Percentiles rank a stretch among this genome's conserved stretches.
Conservation (phyloP, 768 basidiomycete species). For the Harrya chromipes region DNA sequence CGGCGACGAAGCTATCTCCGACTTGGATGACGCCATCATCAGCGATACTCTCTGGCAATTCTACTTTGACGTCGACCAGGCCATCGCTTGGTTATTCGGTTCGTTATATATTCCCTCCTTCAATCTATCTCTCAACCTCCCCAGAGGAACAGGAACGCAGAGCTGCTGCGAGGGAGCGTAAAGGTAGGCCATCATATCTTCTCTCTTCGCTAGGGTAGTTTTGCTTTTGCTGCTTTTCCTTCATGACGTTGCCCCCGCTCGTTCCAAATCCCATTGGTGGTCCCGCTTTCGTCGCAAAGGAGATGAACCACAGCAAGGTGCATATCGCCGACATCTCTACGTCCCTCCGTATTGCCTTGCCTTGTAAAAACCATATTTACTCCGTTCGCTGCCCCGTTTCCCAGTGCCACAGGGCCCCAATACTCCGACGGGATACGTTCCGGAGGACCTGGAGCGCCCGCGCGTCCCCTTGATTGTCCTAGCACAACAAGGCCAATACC, state of each 20-base stretch:
- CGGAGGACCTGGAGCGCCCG: constrained; percentile 37
- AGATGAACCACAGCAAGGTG: constrained; percentile 54
- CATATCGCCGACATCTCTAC: constrained; percentile 35
- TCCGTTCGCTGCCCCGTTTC: constrained; percentile 15
- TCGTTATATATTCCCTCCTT: constrained; percentile 24
- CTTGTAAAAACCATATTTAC: constrained; percentile 18
- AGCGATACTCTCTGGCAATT: constrained; percentile 82
- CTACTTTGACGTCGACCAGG: constrained; percentile 80
- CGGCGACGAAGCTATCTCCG: constrained; percentile 61
- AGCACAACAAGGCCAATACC: constrained; percentile 51
- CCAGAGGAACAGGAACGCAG: constrained; percentile 69
- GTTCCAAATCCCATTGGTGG: constrained; percentile 34
- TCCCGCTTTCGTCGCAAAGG: constrained; percentile 34
- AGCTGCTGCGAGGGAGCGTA: constrained; percentile 64
- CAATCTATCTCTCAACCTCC: constrained; percentile 1
- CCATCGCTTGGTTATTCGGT: constrained; percentile 75
- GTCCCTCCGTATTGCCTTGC: constrained; percentile 27
- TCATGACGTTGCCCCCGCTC: constrained; percentile 28
- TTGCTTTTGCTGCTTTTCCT: constrained; percentile 32
- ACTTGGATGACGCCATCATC: constrained; percentile 71
- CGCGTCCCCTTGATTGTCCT: constrained; percentile 58
- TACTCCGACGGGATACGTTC: constrained; percentile 20
- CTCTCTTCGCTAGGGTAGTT: constrained; percentile 31
- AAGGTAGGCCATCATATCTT: constrained; percentile 65
- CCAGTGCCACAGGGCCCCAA: constrained; percentile 18